Percentiles rank a stretch among this genome's conserved stretches.
These are phyloP conservation scores for Prunus padus DNA, from an alignment of 306 rosid species.

Conservation along the genomic window DNA sequence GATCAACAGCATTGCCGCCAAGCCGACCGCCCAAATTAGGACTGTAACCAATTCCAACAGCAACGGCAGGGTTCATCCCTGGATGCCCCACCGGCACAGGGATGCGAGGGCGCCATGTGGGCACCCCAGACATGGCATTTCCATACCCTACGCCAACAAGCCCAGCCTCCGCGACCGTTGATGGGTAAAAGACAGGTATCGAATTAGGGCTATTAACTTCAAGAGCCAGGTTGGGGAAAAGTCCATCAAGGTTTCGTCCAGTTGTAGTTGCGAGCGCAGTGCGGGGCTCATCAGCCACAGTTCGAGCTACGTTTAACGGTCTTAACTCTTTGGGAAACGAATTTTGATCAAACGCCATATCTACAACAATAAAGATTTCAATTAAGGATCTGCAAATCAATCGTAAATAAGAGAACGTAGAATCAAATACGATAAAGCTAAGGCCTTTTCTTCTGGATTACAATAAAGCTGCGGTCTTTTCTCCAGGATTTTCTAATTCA, in stretches of 20 bases:
- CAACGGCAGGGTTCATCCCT: conserved; percentile 45
- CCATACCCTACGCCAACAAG: conserved; percentile 58
- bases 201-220: conserved; percentile 39
- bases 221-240: conserved; percentile 33
- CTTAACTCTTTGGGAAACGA: conserved; percentile 55
- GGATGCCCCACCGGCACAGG: conserved; percentile 38
- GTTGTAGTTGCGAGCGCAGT: conserved; percentile 38
- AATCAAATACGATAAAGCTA: conserved; percentile 16
- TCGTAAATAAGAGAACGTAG: conserved; percentile 1
- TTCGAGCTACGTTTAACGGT: conserved; percentile 55
- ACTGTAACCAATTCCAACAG: conserved; percentile 39
- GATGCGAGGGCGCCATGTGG: conserved; percentile 59
- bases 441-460: background rate
- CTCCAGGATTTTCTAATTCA: conserved; percentile 14
- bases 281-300: conserved; percentile 59
- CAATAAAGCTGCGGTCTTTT: conserved; percentile 7
- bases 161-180: conserved; percentile 47
- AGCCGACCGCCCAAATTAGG: conserved; percentile 36
- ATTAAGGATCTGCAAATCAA: conserved; percentile 21
- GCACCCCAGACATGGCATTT: conserved; percentile 45
- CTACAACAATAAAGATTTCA: conserved; percentile 17
- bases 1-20: conserved; percentile 50
- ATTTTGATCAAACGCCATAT: conserved; percentile 81
- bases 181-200: conserved; percentile 43
- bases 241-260: conserved; percentile 32